These are phyloP conservation scores for Brassica incana DNA, from an alignment of 345 rosid species.

Conservation along the genomic window DNA sequence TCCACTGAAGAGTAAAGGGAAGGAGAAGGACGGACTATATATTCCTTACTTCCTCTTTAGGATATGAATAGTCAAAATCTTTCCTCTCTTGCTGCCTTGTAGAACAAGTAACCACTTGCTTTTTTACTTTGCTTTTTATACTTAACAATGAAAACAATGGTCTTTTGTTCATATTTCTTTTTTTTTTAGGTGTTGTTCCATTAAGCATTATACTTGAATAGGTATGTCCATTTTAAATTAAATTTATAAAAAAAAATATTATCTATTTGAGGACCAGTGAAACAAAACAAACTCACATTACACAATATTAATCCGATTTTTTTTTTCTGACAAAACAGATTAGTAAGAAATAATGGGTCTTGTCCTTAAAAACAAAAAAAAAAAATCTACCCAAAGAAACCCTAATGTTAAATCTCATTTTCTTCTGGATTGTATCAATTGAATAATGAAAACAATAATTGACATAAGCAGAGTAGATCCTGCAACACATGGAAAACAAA, in stretches of 20 bases:
- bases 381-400: neutral
- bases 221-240: too few species aligned
- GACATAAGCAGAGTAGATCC: conserved; percentile 40
- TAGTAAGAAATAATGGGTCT: neutral
- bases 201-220: neutral
- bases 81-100: conserved; percentile 21
- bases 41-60: conserved; percentile 61
- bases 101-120: conserved; percentile 27
- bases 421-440: conserved; percentile 29
- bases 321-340: conserved; percentile 1
- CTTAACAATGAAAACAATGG: neutral
- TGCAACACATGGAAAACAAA: conserved; percentile 35
- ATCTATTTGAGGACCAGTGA: neutral
- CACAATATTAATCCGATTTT: neutral
- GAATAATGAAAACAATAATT: conserved; percentile 33
- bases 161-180: neutral
- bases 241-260: too few species aligned
- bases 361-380: neutral
- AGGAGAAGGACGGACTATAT: conserved; percentile 20
- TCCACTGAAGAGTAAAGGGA: conserved; percentile 41
- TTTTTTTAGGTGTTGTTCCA: neutral
- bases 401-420: conserved; percentile 23
- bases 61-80: conserved; percentile 24
- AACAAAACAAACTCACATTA: conserved; percentile 19
- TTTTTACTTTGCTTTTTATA: conserved; percentile 11